phyloP scores from a whole-genome alignment of 2,329 filamentous ascomycete genomes.

The Ascochyta lentis region DNA sequence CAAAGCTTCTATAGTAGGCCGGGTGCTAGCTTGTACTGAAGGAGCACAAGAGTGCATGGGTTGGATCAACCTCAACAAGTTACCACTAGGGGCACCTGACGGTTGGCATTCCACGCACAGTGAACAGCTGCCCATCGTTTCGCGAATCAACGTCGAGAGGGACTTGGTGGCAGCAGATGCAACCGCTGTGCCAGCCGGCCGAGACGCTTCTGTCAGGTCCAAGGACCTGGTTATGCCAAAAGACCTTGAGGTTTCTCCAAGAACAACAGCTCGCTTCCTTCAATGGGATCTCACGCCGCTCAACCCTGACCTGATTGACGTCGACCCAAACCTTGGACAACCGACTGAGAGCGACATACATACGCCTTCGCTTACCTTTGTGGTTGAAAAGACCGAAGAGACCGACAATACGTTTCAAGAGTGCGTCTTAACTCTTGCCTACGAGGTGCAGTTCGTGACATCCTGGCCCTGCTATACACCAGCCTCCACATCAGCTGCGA shows the following conservation, averaged over 20 bases:
- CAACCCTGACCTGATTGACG: slow-evolving; percentile 33
- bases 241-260: slow-evolving; percentile 35
- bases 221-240: slow-evolving; percentile 49
- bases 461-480: slow-evolving; percentile 61
- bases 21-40: slow-evolving; percentile 57
- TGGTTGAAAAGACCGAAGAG: slow-evolving; percentile 7
- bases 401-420: slow-evolving; percentile 12
- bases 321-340: slow-evolving; percentile 21
- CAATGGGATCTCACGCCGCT: slow-evolving; percentile 39
- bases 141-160: slow-evolving; percentile 47
- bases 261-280: slow-evolving; percentile 27
- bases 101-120: slow-evolving; percentile 60
- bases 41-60: slow-evolving; percentile 61
- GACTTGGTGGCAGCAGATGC: slow-evolving; percentile 46
- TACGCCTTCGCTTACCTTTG: slow-evolving; percentile 46
- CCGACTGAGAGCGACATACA: slow-evolving; percentile 32
- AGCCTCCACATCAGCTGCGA: slow-evolving; percentile 26
- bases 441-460: slow-evolving; percentile 62
- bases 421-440: slow-evolving; percentile 49
- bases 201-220: slow-evolving; percentile 26
- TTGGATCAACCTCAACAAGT: slow-evolving; percentile 56
- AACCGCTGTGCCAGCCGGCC: slow-evolving; percentile 40
- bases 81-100: slow-evolving; percentile 51
- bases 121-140: slow-evolving; percentile 37
- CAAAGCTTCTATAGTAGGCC: slow-evolving; percentile 61